Base-by-base conservation (phyloP, 768 basidiomycete species). In the Amanita pseudoporphyria region DNA sequence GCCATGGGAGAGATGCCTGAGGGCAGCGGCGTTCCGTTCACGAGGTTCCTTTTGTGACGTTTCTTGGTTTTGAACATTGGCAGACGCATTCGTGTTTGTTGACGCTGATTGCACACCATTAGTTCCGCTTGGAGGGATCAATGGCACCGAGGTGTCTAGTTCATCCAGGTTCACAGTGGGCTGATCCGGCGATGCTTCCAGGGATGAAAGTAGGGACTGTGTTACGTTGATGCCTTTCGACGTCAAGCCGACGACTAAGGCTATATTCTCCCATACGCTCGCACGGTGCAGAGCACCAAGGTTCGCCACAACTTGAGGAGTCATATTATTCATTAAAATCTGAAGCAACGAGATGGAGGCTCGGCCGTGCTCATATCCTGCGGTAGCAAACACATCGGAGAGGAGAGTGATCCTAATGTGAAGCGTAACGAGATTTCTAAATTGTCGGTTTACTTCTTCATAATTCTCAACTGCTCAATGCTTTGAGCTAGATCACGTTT, bases 201-300 rank as follows among this genome's bases (percentile, higher is more conserved):
- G 50, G 6, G 79, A 74, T 12, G 79, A 74, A 31, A 59, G 57
- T 12, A 70, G 66, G 3, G 71, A 72, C 18, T 68, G 57, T 49
- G 71, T 64, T 14, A 78, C 58, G 45, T 76, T 71, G 37, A 82
- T 79, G 33, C 80, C 79, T 56, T 72, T 77, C 13, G 68, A 63
- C 13, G 71, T 63, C 35, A 84, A 64, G 21, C 76, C 78, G 14
- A 73, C 69, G 56, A 84, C 86, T 44, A 96, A 73, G 14, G 81
- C 66, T 35, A 90, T 85, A 56, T 89, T 92, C 66, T 95, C 90
- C 86, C 88, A 90, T 5, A 90, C 77, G 53, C 79, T 82, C 1
- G 82, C 78, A 13, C 89, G 79, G 61, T 96, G 92, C 5, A 97
- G 68, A 39, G 76, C 65, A 3, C 93, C 95, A 22, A 97, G 71